A percentile compares a stretch with the other conserved stretches of the same genome.
phyloP scores from a whole-genome alignment of 306 rosid genomes.

The Vachellia collinsii region DNA sequence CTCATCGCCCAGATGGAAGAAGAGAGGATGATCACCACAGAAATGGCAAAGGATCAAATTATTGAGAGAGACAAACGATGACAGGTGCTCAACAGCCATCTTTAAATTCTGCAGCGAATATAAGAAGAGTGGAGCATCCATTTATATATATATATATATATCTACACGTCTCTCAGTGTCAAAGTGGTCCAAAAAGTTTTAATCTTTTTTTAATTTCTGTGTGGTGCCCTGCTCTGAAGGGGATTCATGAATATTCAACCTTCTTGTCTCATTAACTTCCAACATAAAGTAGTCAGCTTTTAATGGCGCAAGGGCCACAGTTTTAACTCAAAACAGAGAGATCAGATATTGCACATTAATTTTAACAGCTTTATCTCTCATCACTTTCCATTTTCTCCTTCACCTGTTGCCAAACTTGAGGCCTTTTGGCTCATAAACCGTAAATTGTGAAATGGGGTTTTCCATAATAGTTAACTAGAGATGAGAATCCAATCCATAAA shows the following conservation, averaged over 20 bases:
- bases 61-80: slow-evolving; percentile 18
- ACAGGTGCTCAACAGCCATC: slow-evolving; percentile 36
- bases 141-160: not conserved
- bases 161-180: slow-evolving; percentile 23
- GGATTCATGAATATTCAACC: slow-evolving; percentile 24
- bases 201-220: not conserved
- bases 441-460: not conserved
- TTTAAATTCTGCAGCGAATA: slow-evolving; percentile 33
- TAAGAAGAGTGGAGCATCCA: slow-evolving; percentile 5
- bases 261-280: slow-evolving; percentile 36
- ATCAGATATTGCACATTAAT: no score
- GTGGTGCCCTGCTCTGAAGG: slow-evolving; percentile 28
- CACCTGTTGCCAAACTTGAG: not conserved
- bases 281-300: slow-evolving; percentile 28
- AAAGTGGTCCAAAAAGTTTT: slow-evolving; percentile 39
- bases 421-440: not conserved
- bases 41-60: slow-evolving; percentile 29
- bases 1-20: not conserved
- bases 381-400: not conserved
- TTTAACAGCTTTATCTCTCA: not conserved
- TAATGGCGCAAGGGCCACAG: not conserved
- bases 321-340: not conserved
- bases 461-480: no score
- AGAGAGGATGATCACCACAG: not conserved
- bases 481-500: not conserved